Evolutionary conservation across 2,329 filamentous ascomycete species (phyloP).

Genomic region (Microthyrium microscopicum): DNA sequence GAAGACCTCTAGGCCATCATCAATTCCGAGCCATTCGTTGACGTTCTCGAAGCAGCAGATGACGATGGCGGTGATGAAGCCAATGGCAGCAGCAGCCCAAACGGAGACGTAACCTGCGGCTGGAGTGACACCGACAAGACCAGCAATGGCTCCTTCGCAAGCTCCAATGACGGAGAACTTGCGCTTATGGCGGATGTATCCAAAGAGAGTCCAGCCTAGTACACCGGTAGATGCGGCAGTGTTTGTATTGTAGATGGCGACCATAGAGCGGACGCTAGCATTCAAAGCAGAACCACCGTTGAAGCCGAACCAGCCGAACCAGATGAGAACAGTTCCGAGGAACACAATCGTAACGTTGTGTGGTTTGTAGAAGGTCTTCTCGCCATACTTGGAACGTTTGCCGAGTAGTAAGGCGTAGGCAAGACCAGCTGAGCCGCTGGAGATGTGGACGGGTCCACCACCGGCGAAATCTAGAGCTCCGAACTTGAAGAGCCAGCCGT

Average conservation of each 20-base stretch:
- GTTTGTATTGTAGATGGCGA: conserved; percentile 35
- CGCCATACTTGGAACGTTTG: conserved; percentile 33
- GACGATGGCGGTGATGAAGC: conserved; percentile 26
- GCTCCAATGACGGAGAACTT: conserved; percentile 34
- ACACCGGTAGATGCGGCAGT: conserved; percentile 31
- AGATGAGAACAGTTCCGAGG: conserved; percentile 32
- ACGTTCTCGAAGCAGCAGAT: conserved; percentile 41
- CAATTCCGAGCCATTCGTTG: conserved; percentile 36
- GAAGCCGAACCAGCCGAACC: conserved; percentile 37
- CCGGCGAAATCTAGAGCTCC: conserved; percentile 43
- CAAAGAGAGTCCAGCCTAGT: conserved; percentile 29
- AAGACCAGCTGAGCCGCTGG: conserved; percentile 42
- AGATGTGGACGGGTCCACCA: conserved; percentile 46
- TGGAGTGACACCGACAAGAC: conserved; percentile 34
- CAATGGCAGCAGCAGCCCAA: conserved; percentile 33
- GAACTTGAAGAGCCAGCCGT: conserved; percentile 46
- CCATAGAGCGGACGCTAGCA: conserved; percentile 31
- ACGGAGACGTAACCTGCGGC: conserved; percentile 34
- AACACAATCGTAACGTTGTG: conserved; percentile 31
- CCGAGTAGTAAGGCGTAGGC: conserved; percentile 48
- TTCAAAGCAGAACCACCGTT: conserved; percentile 35
- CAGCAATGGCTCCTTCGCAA: conserved; percentile 35
- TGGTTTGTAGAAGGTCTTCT: conserved; percentile 29
- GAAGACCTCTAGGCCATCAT: conserved; percentile 35
- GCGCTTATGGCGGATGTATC: conserved; percentile 28